Conservation (phyloP, 1,284 basidiomycete genomes). For the Sporisorium iseilematis-ciliati region DNA sequence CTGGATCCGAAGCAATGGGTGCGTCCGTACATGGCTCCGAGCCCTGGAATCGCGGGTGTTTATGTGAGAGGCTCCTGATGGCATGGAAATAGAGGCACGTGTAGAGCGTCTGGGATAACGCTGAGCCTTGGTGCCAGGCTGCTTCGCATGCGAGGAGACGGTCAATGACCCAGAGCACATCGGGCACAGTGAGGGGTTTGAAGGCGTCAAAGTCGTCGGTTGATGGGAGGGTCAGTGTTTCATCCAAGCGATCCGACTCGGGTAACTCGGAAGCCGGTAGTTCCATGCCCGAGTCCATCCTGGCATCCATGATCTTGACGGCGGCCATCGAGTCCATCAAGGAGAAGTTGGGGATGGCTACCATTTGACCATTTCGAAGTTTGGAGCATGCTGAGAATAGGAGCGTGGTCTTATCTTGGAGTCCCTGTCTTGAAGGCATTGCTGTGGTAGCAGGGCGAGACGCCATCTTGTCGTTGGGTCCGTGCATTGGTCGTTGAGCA, state of each 20-base stretch:
- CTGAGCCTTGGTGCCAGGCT: constrained; percentile 86
- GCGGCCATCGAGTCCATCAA: constrained; percentile 90
- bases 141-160: constrained; percentile 83
- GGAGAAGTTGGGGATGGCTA: constrained; percentile 80
- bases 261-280: constrained; percentile 54
- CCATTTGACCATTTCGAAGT: constrained; percentile 74
- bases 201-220: constrained; percentile 76
- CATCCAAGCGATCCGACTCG: constrained; percentile 71
- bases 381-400: constrained; percentile 32
- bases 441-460: not conserved
- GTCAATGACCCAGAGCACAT: constrained; percentile 89
- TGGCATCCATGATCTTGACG: constrained; percentile 88
- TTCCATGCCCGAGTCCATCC: constrained; percentile 85
- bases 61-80: constrained; percentile 71
- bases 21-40: constrained; percentile 70
- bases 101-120: constrained; percentile 85
- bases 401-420: constrained; percentile 35
- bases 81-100: constrained; percentile 84
- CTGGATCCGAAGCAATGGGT: not conserved
- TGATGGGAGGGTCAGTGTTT: constrained; percentile 64
- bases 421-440: constrained; percentile 8
- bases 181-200: constrained; percentile 77
- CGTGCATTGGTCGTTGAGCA: not conserved
- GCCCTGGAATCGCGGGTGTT: constrained; percentile 54
- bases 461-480: not conserved